Evolutionary conservation across 2,329 filamentous ascomycete species (phyloP), one percentile per base, ranked within the genome.

Genomic region (Ceratocystiopsis sp.): DNA sequence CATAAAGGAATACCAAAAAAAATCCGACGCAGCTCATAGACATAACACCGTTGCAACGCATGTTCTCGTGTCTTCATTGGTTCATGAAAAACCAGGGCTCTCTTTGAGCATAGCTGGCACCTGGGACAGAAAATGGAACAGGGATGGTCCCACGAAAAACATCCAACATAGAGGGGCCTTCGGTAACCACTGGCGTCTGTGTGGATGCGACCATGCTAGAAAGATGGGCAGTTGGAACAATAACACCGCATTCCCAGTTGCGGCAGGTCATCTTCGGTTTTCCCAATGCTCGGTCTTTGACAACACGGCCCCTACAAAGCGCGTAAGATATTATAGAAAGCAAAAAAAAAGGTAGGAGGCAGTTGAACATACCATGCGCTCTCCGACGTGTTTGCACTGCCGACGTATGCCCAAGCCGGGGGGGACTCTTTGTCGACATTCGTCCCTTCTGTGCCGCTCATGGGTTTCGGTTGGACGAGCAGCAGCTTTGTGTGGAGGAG

Each of bases 201-300:
- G 29, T 7, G 29, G 29, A 7, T 32, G 10, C 25, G 25, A 2
- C 25, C 46, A 48, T 48, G 40, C 34, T 37, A 12, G 8, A 35
- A 43, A 13, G 38, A 45, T 37, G 7, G 5, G 25, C 51, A 38
- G 82, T 65, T 11, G 78, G 76, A 36, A 95, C 57, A 19, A 96
- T 53, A 1, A 98, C 83, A 34, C 91, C 91, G 55, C 86, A 94
- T 61, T 96, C 91, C 87, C 89, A 96, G 58, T 96, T 98, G 43
- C 83, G 77, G 59, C 82, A 86, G 48, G 73, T 86, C 49, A 96
- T 67, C 58, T 85, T 93, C 13, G 76, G 73, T 48, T 72, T 61
- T 48, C 78, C 78, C 3, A 74, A 80, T 9, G 58, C 61, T 51
- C 71, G 75, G 53, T 93, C 80, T 53, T 78, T 77, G 43, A 78